phyloP scores from a whole-genome alignment of 1,284 basidiomycete species.

The Ceratobasidium sp. region DNA sequence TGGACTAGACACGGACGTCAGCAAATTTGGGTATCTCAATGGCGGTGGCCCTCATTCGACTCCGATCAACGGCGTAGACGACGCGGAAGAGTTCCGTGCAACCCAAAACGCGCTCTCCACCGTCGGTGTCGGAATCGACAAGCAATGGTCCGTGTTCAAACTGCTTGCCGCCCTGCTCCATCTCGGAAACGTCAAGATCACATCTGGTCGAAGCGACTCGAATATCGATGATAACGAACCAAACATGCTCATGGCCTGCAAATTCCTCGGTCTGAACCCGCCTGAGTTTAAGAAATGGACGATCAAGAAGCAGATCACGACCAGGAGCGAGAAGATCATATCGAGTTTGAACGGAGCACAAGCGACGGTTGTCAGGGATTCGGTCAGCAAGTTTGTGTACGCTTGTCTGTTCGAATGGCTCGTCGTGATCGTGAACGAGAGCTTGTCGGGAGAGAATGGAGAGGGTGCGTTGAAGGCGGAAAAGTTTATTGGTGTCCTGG shows the following conservation, averaged over 20 bases:
- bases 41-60: constrained; percentile 90
- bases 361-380: constrained; percentile 95
- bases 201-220: constrained; percentile 82
- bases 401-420: constrained; percentile 99
- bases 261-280: constrained; percentile 88
- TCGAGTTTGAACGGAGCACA: constrained; percentile 86
- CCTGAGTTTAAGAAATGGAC: constrained; percentile 99
- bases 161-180: constrained; percentile 93
- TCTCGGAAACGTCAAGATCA: constrained; percentile 94
- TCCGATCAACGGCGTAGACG: constrained; percentile 91
- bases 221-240: constrained; percentile 86
- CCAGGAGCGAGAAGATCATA: constrained; percentile 94
- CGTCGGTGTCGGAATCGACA: constrained; percentile 95
- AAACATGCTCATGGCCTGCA: constrained; percentile 80
- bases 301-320: constrained; percentile 95
- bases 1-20: constrained; percentile 83
- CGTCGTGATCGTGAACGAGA: constrained; percentile 96
- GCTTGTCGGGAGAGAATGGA: constrained; percentile 87
- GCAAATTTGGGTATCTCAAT: constrained; percentile 91
- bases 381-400: constrained; percentile 98
- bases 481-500: constrained; percentile 99
- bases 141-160: constrained; percentile 98
- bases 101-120: constrained; percentile 96
- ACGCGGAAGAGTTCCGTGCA: constrained; percentile 91
- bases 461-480: constrained; percentile 85